These are phyloP conservation scores for Podosphaera fusca DNA, from an alignment of 2,329 filamentous ascomycete genomes.

Conservation along the genomic window DNA sequence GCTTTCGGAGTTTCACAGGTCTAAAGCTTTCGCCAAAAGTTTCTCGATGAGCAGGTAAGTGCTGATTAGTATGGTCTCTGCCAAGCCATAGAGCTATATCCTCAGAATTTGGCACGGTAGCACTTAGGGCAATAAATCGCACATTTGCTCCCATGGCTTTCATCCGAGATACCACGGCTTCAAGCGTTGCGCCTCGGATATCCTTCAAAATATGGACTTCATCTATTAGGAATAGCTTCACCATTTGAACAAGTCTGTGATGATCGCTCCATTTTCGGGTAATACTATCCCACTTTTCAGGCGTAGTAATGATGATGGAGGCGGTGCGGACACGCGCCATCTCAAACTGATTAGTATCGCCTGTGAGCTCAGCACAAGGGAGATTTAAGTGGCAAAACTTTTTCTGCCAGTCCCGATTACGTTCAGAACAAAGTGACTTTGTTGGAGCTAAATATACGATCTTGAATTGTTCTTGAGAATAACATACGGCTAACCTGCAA, in stretches of 20 bases:
- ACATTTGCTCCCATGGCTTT: constrained; percentile 55
- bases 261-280: constrained; percentile 75
- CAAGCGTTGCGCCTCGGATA: constrained; percentile 52
- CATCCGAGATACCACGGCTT: constrained; percentile 72
- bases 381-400: constrained; percentile 50
- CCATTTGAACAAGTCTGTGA: constrained; percentile 45
- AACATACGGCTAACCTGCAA: constrained; percentile 39
- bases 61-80: constrained; percentile 31
- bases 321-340: constrained; percentile 47
- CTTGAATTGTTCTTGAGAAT: constrained; percentile 42
- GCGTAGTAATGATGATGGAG: constrained; percentile 66
- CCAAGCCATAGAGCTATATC: constrained; percentile 68
- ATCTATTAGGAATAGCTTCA: constrained; percentile 65
- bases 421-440: constrained; percentile 60
- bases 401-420: constrained; percentile 51
- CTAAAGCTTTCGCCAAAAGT: constrained; percentile 60
- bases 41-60: constrained; percentile 41
- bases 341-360: constrained; percentile 49
- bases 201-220: constrained; percentile 77
- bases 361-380: constrained; percentile 55
- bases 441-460: constrained; percentile 70
- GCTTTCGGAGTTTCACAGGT: constrained; percentile 52
- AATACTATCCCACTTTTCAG: constrained; percentile 81
- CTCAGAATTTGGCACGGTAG: constrained; percentile 60
- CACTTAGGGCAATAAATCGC: constrained; percentile 60